Conservation (phyloP, 2,329 filamentous ascomycete genomes). For the Colletotrichum tamarilloi region DNA sequence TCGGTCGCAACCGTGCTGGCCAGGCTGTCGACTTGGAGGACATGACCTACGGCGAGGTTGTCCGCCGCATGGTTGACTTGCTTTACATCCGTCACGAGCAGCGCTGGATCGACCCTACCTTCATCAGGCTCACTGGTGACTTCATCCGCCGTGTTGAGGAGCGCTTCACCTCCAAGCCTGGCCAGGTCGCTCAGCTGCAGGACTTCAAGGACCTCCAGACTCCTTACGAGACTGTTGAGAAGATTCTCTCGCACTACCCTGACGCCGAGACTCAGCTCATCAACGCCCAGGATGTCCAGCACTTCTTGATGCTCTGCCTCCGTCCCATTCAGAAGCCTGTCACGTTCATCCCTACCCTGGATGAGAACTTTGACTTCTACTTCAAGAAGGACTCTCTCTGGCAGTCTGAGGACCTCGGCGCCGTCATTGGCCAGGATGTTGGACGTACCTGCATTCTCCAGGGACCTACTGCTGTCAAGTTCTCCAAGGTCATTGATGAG, state of each 20-base stretch:
- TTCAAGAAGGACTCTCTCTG: constrained; percentile 99
- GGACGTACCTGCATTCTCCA: constrained; percentile 96
- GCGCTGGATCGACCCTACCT: constrained; percentile 91
- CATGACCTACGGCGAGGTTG: constrained; percentile 93
- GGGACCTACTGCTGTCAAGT: constrained; percentile 91
- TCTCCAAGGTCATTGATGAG: constrained; percentile 90
- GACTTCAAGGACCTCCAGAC: constrained; percentile 88
- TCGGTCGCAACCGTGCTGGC: constrained; percentile 84
- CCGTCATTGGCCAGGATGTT: constrained; percentile 95
- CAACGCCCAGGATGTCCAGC: constrained; percentile 97
- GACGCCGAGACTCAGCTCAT: constrained; percentile 92
- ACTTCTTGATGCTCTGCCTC: constrained; percentile 94
- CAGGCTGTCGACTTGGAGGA: constrained; percentile 90
- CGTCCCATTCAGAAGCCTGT: constrained; percentile 94
- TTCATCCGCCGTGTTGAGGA: constrained; percentile 98
- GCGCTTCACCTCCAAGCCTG: constrained; percentile 82
- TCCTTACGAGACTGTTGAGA: constrained; percentile 82
- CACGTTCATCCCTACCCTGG: constrained; percentile 93
- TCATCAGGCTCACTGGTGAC: constrained; percentile 86
- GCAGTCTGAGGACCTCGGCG: constrained; percentile 98
- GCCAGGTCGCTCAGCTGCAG: constrained; percentile 85
- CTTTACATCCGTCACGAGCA: constrained; percentile 92
- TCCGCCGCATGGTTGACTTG: constrained; percentile 87
- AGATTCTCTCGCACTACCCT: constrained; percentile 84
- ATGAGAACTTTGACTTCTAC: constrained; percentile 98